Conservation (phyloP, 306 rosid genomes). For the Trifolium repens region DNA sequence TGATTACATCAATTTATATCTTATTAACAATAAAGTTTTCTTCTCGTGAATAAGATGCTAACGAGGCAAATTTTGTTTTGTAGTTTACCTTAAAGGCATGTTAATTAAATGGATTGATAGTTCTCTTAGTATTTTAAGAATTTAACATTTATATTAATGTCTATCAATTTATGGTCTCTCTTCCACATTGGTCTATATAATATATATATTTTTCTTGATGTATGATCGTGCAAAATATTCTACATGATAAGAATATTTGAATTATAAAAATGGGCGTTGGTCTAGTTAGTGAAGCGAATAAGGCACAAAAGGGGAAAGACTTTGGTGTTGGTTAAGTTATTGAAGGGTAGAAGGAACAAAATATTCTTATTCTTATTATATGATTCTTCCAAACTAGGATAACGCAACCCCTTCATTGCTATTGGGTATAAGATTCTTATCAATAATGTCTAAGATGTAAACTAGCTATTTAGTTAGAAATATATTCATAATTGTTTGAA, state of each 20-base stretch:
- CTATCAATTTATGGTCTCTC: not conserved
- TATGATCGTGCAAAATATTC: conserved; percentile 34
- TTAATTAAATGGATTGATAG: conserved; percentile 35
- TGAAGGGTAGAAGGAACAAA: conserved; percentile 47
- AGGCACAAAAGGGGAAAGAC: conserved; percentile 38
- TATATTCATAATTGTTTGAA: too few relatives aligned
- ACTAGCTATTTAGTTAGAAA: too few relatives aligned
- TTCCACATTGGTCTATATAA: not conserved
- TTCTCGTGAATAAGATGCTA: conserved; percentile 32
- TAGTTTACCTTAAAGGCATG: conserved; percentile 13
- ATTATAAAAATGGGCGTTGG: conserved; percentile 49
- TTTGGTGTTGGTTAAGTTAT: conserved; percentile 43
- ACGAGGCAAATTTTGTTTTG: not conserved
- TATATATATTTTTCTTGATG: not conserved
- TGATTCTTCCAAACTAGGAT: conserved; percentile 38
- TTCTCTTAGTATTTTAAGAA: not conserved
- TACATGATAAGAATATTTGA: conserved; percentile 40
- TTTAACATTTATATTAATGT: not conserved
- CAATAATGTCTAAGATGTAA: conserved; percentile 42
- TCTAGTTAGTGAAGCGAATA: conserved; percentile 49
- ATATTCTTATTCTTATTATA: conserved; percentile 33
- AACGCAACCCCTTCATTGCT: conserved; percentile 49
- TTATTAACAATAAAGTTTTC: not conserved
- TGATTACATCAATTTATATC: too few relatives aligned
- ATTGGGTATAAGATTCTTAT: conserved; percentile 54